These are phyloP conservation scores for Thraustochytrium striatum DNA, from an alignment of 352 stramenopile species.

Conservation along the genomic window DNA sequence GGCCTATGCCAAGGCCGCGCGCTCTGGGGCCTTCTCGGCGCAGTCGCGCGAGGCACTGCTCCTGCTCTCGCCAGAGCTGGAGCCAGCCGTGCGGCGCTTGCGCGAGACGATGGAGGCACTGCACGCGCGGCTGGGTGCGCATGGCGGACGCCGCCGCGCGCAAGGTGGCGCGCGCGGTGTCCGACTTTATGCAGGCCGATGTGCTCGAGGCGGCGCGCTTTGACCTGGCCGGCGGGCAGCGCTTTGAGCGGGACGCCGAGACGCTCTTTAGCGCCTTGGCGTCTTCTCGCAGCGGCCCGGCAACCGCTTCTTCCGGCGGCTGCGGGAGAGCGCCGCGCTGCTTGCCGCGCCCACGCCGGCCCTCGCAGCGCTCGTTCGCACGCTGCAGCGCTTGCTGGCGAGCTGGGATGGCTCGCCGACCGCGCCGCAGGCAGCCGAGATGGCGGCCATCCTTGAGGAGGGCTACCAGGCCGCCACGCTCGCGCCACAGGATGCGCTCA, in stretches of 20 bases:
- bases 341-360: neutral
- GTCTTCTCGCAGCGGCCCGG: neutral
- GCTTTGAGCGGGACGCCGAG: neutral
- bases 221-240: neutral
- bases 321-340: slow-evolving; percentile 6
- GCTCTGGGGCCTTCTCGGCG: neutral
- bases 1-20: neutral
- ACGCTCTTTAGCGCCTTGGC: neutral
- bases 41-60: neutral
- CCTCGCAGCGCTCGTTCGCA: no score
- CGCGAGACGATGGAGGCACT: neutral
- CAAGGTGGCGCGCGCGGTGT: neutral
- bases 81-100: no score
- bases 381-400: neutral
- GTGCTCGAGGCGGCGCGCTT: slow-evolving; percentile 10
- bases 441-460: neutral
- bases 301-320: slow-evolving; percentile 15
- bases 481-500: neutral
- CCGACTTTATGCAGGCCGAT: neutral
- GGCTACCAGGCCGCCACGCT: slow-evolving; percentile 8
- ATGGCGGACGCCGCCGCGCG: neutral
- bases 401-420: neutral
- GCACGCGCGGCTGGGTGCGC: neutral
- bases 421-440: neutral
- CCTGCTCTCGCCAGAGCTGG: neutral